Evolutionary conservation across 2,329 filamentous ascomycete genomes (phyloP).

Genomic region (Teratosphaeriaceae sp.): DNA sequence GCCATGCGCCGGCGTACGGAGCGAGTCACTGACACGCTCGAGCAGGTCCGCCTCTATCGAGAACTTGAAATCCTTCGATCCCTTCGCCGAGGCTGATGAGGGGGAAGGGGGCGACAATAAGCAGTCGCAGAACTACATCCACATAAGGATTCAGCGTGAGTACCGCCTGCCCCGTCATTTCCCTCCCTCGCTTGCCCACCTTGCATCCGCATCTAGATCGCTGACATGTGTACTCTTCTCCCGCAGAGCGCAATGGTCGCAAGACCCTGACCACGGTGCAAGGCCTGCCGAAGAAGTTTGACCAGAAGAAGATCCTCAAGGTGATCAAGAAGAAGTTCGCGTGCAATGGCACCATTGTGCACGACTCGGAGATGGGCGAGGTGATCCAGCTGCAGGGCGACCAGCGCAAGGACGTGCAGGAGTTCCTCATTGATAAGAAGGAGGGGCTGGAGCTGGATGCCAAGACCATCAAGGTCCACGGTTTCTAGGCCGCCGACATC

Average conservation of each 20-base stretch:
- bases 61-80: conserved; percentile 98
- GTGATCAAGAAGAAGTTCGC: conserved; percentile 99
- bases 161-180: conserved; percentile 28
- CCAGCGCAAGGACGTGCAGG: conserved; percentile 97
- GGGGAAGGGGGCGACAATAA: conserved; percentile 97
- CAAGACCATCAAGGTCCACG: conserved; percentile 87
- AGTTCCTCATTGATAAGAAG: conserved; percentile 95
- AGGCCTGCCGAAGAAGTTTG: conserved; percentile 97
- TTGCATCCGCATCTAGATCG: conserved; percentile 1
- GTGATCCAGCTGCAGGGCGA: conserved; percentile 99
- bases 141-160: conserved; percentile 99
- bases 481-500: conserved; percentile 22
- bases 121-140: conserved; percentile 96
- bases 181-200: too few relatives aligned
- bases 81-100: conserved; percentile 99
- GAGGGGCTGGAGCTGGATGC: conserved; percentile 87
- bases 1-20: too few relatives aligned
- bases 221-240: conserved; percentile 11
- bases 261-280: conserved; percentile 99
- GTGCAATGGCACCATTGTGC: conserved; percentile 99
- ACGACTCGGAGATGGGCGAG: conserved; percentile 94
- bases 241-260: conserved; percentile 98
- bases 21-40: not conserved
- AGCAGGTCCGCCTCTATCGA: conserved; percentile 52
- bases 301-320: conserved; percentile 99